Evolutionary conservation across 208 protist species (phyloP).

Genomic region (Leishmania braziliensis): DNA sequence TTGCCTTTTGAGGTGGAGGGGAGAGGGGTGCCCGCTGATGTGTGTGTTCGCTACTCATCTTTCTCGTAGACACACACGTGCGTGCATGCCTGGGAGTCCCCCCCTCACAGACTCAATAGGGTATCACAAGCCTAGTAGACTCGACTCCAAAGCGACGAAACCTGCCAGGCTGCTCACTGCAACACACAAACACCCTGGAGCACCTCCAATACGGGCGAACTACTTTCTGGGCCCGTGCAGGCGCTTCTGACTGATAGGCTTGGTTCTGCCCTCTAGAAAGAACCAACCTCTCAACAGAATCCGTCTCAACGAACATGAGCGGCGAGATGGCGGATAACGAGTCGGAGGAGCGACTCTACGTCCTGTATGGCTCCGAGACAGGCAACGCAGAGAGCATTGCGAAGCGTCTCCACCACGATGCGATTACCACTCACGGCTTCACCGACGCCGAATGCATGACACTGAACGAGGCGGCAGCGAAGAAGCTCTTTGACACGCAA

Average conservation of each 20-base stretch:
- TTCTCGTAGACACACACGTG: not conserved
- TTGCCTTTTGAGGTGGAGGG: not conserved
- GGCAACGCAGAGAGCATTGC: conserved; percentile 74
- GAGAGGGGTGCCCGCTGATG: not conserved
- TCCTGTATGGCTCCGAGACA: conserved; percentile 70
- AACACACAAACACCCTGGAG: too few species aligned
- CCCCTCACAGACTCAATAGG: not conserved
- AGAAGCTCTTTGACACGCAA: conserved; percentile 46
- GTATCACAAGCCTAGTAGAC: not conserved
- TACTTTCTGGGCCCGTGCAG: not conserved
- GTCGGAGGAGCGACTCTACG: conserved; percentile 29
- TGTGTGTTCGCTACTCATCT: too few species aligned
- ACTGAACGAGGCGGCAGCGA: conserved; percentile 39
- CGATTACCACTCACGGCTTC: conserved; percentile 30
- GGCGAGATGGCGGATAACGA: conserved; percentile 3
- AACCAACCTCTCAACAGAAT: not conserved
- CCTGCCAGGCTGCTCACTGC: too few species aligned
- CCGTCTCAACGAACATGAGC: conserved; percentile 9
- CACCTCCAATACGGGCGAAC: too few species aligned
- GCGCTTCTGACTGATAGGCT: not conserved
- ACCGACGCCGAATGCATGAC: conserved; percentile 36
- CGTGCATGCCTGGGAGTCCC: too few species aligned
- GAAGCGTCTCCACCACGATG: conserved; percentile 50
- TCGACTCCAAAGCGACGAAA: too few species aligned
- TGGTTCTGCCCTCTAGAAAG: not conserved